These are phyloP conservation scores for Punctularia strigosozonata DNA, from an alignment of 768 basidiomycete species.

Conservation along the genomic window DNA sequence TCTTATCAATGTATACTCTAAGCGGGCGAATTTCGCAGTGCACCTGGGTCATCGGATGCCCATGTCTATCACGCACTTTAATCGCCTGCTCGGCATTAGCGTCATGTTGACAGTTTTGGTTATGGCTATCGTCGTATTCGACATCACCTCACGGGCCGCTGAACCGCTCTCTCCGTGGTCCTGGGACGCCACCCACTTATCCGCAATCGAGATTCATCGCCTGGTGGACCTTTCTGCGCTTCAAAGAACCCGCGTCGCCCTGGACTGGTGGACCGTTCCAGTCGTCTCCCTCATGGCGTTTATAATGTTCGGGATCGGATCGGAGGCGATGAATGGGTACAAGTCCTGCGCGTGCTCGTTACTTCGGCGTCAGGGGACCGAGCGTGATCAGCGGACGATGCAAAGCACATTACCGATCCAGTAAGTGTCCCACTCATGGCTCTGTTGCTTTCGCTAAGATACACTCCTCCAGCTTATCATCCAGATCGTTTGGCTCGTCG, in stretches of 20 bases:
- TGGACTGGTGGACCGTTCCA: conserved; percentile 30
- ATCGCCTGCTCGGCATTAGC: background rate
- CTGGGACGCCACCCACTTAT: background rate
- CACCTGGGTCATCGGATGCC: background rate
- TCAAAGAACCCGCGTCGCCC: conserved; percentile 12
- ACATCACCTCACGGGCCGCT: background rate
- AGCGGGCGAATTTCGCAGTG: conserved; percentile 22
- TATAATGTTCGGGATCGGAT: conserved; percentile 24
- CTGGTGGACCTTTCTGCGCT: background rate
- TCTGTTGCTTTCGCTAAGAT: background rate
- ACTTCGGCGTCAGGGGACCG: conserved; percentile 1
- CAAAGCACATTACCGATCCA: background rate
- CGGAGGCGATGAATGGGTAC: conserved; percentile 23
- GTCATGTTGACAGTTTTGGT: background rate
- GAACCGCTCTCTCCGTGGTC: background rate
- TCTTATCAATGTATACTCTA: conserved; percentile 18
- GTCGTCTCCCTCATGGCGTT: conserved; percentile 25
- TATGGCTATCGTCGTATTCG: background rate
- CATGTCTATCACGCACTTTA: background rate
- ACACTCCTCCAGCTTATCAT: background rate
- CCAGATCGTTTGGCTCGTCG: background rate
- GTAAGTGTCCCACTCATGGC: background rate
- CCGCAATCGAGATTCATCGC: background rate
- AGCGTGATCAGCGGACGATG: background rate
- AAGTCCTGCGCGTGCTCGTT: too few species aligned